Evolutionary conservation across 225 moss, liverwort and hornwort genomes (phyloP).

Genomic region (Lunularia cruciata): DNA sequence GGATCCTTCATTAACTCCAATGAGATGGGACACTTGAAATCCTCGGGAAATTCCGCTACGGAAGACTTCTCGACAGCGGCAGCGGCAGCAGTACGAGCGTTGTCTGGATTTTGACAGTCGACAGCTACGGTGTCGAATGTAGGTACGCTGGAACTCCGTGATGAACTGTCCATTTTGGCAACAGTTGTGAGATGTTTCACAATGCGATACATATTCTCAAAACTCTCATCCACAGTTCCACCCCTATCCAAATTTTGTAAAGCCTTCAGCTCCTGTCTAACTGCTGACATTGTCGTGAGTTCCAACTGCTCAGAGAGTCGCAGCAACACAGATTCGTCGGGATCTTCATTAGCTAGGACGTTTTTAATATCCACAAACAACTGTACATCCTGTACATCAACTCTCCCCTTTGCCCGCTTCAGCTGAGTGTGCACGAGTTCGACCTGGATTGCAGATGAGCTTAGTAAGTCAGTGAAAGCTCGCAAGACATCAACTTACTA

Average conservation of each 20-base stretch:
- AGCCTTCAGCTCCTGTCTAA: conserved; percentile 58
- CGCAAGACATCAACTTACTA: no score
- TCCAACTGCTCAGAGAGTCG: conserved; percentile 55
- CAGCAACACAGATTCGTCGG: conserved; percentile 41
- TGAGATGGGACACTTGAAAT: conserved; percentile 85
- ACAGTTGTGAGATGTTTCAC: conserved; percentile 36
- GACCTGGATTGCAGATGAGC: conserved; percentile 41
- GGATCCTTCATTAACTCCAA: conserved; percentile 82
- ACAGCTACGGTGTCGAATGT: not conserved
- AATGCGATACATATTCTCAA: conserved; percentile 39
- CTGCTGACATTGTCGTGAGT: conserved; percentile 50
- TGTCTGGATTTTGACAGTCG: conserved; percentile 26
- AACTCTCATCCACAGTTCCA: conserved; percentile 39
- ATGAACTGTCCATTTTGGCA: conserved; percentile 38
- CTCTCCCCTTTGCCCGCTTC: conserved; percentile 64
- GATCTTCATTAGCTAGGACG: conserved; percentile 38
- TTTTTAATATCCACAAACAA: conserved; percentile 46
- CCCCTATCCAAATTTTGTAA: conserved; percentile 59
- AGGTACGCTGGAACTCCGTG: not conserved
- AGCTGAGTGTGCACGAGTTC: conserved; percentile 76
- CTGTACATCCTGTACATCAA: conserved; percentile 54
- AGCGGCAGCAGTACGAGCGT: conserved; percentile 28
- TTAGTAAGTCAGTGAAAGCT: not conserved
- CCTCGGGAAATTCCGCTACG: conserved; percentile 62
- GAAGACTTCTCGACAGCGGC: conserved; percentile 34